Evolutionary conservation across 2,329 filamentous ascomycete species (phyloP), one percentile per base, ranked within the genome.

Genomic region (Fusarium sp.): DNA sequence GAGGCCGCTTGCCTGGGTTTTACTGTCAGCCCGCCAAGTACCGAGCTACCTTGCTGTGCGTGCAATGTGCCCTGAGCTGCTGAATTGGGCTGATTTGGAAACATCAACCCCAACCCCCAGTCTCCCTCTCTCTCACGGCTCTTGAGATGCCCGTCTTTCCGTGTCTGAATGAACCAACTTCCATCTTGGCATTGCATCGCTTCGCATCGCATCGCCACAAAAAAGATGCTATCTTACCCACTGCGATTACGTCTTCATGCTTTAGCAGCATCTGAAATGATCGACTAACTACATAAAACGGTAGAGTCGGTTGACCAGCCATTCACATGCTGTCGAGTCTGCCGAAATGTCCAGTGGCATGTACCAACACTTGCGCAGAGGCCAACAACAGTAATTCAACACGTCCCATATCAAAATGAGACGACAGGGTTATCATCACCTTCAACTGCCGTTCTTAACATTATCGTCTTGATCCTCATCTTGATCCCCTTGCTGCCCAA

Each of bases 181-280:
- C 56, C 49, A 68, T 70, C 72, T 72, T 74, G 69, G 69, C 64
- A 70, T 53, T 20, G 18, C 18, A 20, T 20, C 18, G 18, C 18
- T 20, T 20, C 48, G 63, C 61, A 69, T 57, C 46, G 34, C 54
- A 42, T 73, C 58, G 66, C 69, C 69, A 71, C 69, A 72, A 69
- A 68, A 68, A 66, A 65, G 66, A 70, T 73, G 58, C 42, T 43
- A 42, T 53, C 34, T 39, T 43, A 40, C 38, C 15, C 13, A 18
- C 38, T 40, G 40, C 58, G 36, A 66, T 67, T 66, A 62, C 63
- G 64, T 69, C 61, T 62, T 50, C 59, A 59, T 65, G 56, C 48
- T 46, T 46, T 61, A 54, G 61, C 45, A 65, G n/a, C 50, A 55
- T 51, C 36, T 55, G 39, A 20, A 24, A 44, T 62, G 36, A 43